These are phyloP conservation scores for Populus trichocarpa DNA, from an alignment of 441 rosid genomes.

Conservation along the genomic window DNA sequence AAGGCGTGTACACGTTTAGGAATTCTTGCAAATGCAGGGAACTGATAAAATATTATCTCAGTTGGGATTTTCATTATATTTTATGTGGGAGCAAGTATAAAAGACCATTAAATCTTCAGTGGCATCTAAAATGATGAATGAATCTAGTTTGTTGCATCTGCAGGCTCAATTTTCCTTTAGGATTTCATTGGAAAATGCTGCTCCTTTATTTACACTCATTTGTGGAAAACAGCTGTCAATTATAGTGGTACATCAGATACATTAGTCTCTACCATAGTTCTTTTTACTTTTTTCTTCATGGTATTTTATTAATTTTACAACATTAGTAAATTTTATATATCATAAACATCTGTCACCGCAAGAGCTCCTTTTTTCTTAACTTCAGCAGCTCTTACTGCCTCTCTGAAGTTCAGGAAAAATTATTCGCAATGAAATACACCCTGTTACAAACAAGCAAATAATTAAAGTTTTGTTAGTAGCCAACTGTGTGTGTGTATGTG, in stretches of 20 bases:
- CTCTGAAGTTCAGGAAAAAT: background rate
- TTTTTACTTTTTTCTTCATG: background rate
- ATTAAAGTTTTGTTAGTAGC: background rate
- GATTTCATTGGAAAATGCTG: background rate
- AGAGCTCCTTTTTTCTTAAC: background rate
- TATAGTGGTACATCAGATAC: background rate
- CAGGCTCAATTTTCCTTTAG: background rate
- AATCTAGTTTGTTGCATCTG: background rate
- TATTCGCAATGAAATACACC: background rate
- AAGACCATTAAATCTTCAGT: background rate
- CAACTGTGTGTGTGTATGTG: background rate
- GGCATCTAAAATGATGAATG: background rate
- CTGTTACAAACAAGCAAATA: constrained; percentile 2
- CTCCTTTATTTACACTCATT: background rate
- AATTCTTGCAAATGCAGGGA: background rate
- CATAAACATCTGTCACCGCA: background rate
- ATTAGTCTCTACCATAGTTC: background rate
- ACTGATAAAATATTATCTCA: background rate
- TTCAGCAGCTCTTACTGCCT: background rate
- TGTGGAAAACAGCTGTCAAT: background rate
- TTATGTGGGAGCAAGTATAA: no score
- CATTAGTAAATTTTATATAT: background rate
- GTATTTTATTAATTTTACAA: background rate
- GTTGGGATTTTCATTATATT: background rate
- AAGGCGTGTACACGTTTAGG: background rate